Evolutionary conservation across 1,284 basidiomycete species (phyloP), one percentile per base, ranked within the genome.

Genomic region (Cryptococcus amylolentus): DNA sequence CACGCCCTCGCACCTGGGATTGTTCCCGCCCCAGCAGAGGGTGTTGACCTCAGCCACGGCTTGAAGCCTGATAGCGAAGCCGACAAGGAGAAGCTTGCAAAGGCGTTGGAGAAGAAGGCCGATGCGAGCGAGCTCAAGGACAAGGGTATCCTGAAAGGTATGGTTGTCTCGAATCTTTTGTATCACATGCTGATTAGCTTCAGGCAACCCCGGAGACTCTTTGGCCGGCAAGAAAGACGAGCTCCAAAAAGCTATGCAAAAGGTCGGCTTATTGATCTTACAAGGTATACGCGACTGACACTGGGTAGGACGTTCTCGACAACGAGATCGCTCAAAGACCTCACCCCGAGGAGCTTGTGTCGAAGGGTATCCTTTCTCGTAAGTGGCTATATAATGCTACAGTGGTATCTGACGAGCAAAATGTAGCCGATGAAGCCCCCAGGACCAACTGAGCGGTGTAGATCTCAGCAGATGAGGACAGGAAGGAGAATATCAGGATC

Each of bases 91-190:
- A 80, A 78, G 64, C 80, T 88, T 54, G 86, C 88, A 75, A 83
- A 81, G 68, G 78, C 81, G 46, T 78, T 88, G 51, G 79, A 77
- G 43, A 77, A 81, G 28, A 80, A 87, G 39, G 82, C 85, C 9
- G 81, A 84, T 14, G 84, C 85, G 68, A 73, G 82, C 45, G 84
- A 88, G 55, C 80, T 90, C 43, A 80, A 88, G 58, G 84, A 86
- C 48, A 82, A 85, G 63, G 87, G 87, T 68, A 88, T 89, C 60
- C 81, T 89, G 59, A 89, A 89, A 78, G 85, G 87, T 84, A 58
- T 53, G 78, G 69, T 5, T 14, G 16, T 23, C 12, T 49, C 39
- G 18, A 48, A 9, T 12, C 16, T 38, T 38, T 20, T 3, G n/a
- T 26, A 2, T 13, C 7, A 1, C 2, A 27, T 28, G 26, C 51